phyloP scores from a whole-genome alignment of 805 yeast species.

The Suhomyces prunicola region DNA sequence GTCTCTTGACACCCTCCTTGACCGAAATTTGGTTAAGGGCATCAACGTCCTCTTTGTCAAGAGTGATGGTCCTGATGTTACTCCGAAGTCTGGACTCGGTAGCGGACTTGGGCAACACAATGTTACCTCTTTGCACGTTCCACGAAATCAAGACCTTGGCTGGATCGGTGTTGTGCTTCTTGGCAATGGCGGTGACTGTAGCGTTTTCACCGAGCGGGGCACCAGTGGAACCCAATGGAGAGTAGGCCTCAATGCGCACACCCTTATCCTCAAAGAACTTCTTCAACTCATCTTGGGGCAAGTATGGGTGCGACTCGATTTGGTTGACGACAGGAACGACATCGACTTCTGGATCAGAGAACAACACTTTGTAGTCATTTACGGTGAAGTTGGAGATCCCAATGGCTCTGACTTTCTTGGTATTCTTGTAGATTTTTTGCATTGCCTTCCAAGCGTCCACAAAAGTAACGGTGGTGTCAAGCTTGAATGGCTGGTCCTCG shows the following conservation, averaged over 20 bases:
- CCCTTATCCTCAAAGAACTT: conserved; percentile 50
- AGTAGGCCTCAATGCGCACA: conserved; percentile 67
- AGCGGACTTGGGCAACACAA: conserved; percentile 42
- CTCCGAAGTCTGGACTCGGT: conserved; percentile 34
- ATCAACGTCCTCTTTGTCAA: conserved; percentile 36
- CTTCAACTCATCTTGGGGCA: conserved; percentile 61
- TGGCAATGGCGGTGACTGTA: conserved; percentile 41
- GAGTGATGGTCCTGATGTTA: conserved; percentile 34
- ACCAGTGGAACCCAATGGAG: conserved; percentile 66
- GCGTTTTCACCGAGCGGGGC: conserved; percentile 51
- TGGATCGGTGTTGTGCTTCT: conserved; percentile 40
- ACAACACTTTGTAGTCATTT: conserved; percentile 48
- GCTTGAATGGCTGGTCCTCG: conserved; percentile 28
- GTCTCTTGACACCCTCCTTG: conserved; percentile 31
- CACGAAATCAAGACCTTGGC: conserved; percentile 57
- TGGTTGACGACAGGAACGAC: conserved; percentile 70
- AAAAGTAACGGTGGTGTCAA: conserved; percentile 34
- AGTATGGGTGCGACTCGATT: conserved; percentile 71
- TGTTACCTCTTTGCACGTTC: conserved; percentile 55
- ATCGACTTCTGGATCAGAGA: conserved; percentile 46
- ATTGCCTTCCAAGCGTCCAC: conserved; percentile 60
- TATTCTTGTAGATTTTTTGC: conserved; percentile 51
- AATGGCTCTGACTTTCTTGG: conserved; percentile 58
- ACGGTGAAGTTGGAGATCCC: conserved; percentile 76
- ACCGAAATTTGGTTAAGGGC: conserved; percentile 29